Evolutionary conservation across 192 early-diverging fungal species (phyloP).

Genomic region (Backusella westeae): DNA sequence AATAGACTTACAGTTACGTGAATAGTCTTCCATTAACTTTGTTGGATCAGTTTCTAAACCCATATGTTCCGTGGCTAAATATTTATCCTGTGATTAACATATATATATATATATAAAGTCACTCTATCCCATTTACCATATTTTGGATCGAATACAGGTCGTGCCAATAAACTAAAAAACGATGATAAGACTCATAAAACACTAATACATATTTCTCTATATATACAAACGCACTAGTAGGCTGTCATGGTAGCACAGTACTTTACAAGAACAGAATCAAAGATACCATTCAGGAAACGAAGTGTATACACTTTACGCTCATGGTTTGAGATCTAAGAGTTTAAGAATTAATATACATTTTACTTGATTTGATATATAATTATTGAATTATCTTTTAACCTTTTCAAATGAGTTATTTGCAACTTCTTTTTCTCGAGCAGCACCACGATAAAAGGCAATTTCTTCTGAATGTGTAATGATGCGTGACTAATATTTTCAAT

Average conservation of each 20-base stretch:
- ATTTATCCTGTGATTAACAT: too few relatives aligned
- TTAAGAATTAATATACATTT: too few relatives aligned
- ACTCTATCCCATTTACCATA: conserved; percentile 39
- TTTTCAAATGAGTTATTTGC: conserved; percentile 63
- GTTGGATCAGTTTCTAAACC: conserved; percentile 49
- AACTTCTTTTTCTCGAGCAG: conserved; percentile 61
- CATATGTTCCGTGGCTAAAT: conserved; percentile 54
- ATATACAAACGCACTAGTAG: conserved; percentile 48
- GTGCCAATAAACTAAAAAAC: conserved; percentile 45
- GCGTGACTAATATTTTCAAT: conserved; percentile 44
- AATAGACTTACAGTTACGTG: conserved; percentile 51
- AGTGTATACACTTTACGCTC: conserved; percentile 56
- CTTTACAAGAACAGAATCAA: conserved; percentile 64
- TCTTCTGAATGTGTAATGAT: conserved; percentile 86
- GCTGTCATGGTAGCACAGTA: conserved; percentile 67
- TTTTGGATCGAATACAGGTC: conserved; percentile 56
- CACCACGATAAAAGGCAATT: conserved; percentile 76
- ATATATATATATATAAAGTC: background rate
- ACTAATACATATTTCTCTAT: too few relatives aligned
- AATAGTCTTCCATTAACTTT: conserved; percentile 61
- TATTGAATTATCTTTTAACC: conserved; percentile 21
- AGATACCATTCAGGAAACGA: conserved; percentile 60
- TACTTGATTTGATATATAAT: background rate
- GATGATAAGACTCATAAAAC: background rate
- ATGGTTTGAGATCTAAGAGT: conserved; percentile 45